Base-by-base conservation (phyloP, 306 rosid species). In the Cicer judaicum region DNA sequence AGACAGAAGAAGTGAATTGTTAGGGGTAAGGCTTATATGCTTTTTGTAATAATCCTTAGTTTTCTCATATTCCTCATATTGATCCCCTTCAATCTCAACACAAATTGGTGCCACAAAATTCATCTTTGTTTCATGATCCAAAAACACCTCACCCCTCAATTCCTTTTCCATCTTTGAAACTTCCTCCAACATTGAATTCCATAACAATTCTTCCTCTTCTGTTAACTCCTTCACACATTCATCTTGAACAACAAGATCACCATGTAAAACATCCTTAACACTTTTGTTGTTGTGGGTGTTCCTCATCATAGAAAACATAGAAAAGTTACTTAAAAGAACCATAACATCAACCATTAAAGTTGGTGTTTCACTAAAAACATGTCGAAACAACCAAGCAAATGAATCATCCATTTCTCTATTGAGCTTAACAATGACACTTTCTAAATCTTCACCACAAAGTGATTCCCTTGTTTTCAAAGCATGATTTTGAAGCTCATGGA, bases 361-460 rank as follows among this genome's bases (percentile, higher is more conserved):
- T 11, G 97, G 98, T 0, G 96, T 88, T 21, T 79, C 82, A 2
- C 87, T 85, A 54, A 89, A 87, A 50, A 93, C 92, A 63, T 85
- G 88, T 74, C 89, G 93, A 49, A 93, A 93, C 15, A 91, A 57
- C 93, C 96, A 91, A 1, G 87, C 91, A 57, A 89, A 91, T 9
- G 98, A 89, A 50, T 77, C 86, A 69, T 88, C 87, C 84, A 88
- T 81, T 14, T 91, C 97, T 24, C 84, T 84, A 74, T 71, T 73
- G 53, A 85, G 63, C 68, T 84, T 88, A 13, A 77, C 64, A 40
- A 88, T 77, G 10, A 85, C 74, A 66, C 83, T 86, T 48, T 80
- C 78, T 60, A 88, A 83, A 61, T 91, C 89, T 78, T 87, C 97
- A 72, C 73, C 72, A 75, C 75, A 82, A 14, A 86, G 73, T 6